Base-by-base conservation (phyloP, 2,329 filamentous ascomycete genomes). In the Trichophyton schoenleinii region DNA sequence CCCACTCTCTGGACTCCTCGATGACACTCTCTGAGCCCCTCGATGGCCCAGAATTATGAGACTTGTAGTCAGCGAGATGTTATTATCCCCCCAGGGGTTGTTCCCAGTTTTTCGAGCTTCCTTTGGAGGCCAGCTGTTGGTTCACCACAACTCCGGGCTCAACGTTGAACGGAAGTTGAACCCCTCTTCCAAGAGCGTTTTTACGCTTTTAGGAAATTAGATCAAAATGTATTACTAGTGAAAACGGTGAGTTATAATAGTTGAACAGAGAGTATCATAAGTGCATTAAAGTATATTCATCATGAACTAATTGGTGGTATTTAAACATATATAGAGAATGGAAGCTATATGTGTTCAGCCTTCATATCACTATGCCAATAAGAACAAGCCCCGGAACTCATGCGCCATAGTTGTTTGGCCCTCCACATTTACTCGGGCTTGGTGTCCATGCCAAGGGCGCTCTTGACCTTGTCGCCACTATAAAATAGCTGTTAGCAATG, bases 391-490 rank as follows among this genome's bases (percentile, higher is more conserved):
- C 44, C 0, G 18, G 22, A 31, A 31, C 25, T 25, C 22, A 53
- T 31, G 22, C 49, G 25, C 11, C 22, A 34, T 53, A n/a, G 22
- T 13, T 36, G 13, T 38, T 5, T n/a, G n/a, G 3, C 41, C 38
- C 41, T n/a, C n/a, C 41, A n/a, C 7, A 11, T 44, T 44, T 44
- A 44, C 41, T 44, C 15, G 41, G 6, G 44, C 55, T 64, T 64
- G 52, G 64, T 66, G 36, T 65, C 70, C 65, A 77, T 62, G 42
- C 75, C 75, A 7, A 78, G 63, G 36, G 74, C 69, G 58, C 70
- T 63, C 74, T 78, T 79, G 67, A 76, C 67, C 71, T 78, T 74
- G 63, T 78, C 74, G 25, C 70, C 71, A 66, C 74, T 77, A 42
- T 62, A 20, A 48, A 31, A 58, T 28, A 41, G 0, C 4, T 42